phyloP scores from a whole-genome alignment of 345 rosid genomes.

The Syzygium jambos region DNA sequence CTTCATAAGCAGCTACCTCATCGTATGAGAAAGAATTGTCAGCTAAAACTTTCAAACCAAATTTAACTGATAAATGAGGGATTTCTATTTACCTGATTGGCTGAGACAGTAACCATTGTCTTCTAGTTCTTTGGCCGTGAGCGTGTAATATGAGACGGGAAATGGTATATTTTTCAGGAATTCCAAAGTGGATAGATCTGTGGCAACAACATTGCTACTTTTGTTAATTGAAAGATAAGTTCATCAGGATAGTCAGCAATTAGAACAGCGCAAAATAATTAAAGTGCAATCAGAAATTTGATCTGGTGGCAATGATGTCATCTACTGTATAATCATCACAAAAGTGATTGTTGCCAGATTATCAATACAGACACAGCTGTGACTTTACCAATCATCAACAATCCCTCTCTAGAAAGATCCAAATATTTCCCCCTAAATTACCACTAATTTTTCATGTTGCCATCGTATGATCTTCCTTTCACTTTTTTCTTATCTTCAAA shows the following conservation, averaged over 20 bases:
- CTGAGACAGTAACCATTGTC: slow-evolving; percentile 64
- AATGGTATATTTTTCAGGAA: slow-evolving; percentile 65
- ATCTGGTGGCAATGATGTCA: neutral
- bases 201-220: slow-evolving; percentile 5
- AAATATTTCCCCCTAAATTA: neutral
- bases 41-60: neutral
- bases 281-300: neutral
- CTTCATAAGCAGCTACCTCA: neutral
- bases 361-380: neutral
- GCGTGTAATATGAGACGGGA: slow-evolving; percentile 65
- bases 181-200: slow-evolving; percentile 20
- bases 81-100: slow-evolving; percentile 37
- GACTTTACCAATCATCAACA: neutral
- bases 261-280: neutral
- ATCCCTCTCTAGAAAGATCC: neutral
- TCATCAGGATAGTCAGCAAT: neutral
- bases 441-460: neutral
- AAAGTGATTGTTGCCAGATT: neutral
- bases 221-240: slow-evolving; percentile 10
- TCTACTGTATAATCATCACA: neutral
- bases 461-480: neutral
- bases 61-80: slow-evolving; percentile 1
- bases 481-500: neutral
- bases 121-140: slow-evolving; percentile 65
- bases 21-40: neutral